These are phyloP conservation scores for Neurospora sp. DNA, from an alignment of 495 filamentous ascomycete species.

Conservation along the genomic window DNA sequence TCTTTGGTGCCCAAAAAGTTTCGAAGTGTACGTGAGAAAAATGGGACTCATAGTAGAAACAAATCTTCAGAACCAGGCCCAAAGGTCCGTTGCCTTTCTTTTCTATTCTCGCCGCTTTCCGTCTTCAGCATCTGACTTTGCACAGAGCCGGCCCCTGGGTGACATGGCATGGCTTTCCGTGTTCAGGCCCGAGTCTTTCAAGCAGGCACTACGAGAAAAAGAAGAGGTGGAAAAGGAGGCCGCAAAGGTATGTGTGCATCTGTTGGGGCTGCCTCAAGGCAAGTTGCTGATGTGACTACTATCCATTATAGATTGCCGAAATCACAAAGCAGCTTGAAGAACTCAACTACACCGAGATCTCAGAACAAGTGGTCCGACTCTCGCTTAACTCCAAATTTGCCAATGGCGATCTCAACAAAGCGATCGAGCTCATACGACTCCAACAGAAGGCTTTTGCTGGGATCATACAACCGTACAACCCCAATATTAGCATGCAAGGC, in stretches of 20 bases:
- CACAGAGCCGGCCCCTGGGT: slow-evolving; percentile 27
- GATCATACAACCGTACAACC: slow-evolving; percentile 61
- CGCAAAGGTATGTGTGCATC: slow-evolving; percentile 23
- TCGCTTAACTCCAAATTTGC: slow-evolving; percentile 55
- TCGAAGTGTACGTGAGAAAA: slow-evolving; percentile 65
- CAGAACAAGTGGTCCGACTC: slow-evolving; percentile 57
- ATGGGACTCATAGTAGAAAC: slow-evolving; percentile 37
- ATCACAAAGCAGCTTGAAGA: slow-evolving; percentile 41
- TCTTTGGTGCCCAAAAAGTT: slow-evolving; percentile 38
- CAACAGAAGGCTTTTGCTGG: slow-evolving; percentile 74
- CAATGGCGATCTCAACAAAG: slow-evolving; percentile 60
- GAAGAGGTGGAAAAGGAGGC: slow-evolving; percentile 39
- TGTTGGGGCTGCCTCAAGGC: not conserved
- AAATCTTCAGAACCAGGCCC: slow-evolving; percentile 36
- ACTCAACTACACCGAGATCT: slow-evolving; percentile 42
- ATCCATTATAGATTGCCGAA: slow-evolving; percentile 39
- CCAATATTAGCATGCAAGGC: slow-evolving; percentile 61
- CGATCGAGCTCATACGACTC: slow-evolving; percentile 63
- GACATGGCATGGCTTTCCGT: slow-evolving; percentile 40
- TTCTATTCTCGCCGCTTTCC: slow-evolving; percentile 3
- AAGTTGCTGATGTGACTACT: not conserved
- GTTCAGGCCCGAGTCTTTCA: slow-evolving; percentile 44
- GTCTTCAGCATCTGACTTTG: slow-evolving; percentile 12
- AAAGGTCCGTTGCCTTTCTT: slow-evolving; percentile 32
- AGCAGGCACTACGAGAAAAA: slow-evolving; percentile 44